Base-by-base conservation (phyloP, 2,329 filamentous ascomycete species). In the Purpureocillium takamizusanense region DNA sequence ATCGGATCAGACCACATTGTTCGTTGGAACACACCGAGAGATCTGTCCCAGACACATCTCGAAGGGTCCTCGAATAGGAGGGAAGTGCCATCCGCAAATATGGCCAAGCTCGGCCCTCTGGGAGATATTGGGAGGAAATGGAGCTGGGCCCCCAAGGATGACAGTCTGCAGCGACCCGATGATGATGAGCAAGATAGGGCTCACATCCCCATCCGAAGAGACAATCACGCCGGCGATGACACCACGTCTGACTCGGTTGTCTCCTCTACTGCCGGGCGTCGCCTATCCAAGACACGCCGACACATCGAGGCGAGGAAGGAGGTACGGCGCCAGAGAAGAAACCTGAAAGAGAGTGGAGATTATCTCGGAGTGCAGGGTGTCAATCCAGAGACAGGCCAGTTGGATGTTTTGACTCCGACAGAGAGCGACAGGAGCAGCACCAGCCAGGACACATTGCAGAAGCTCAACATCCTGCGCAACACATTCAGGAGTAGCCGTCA, bases 321-420 rank as follows among this genome's bases (percentile, higher is more conserved):
- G 33, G 43, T 52, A 29, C 54, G 59, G 3, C 46, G 48, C 7
- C 56, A 62, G 28, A 64, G 73, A 6, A 62, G 62, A 33, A 64
- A 52, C 31, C 59, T 77, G 38, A 72, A 69, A 43, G 64, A 69
- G 38, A 75, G 70, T 38, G 72, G 73, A 4, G 75, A 80, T 50
- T 79, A 68, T 48, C 63, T 79, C 0, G 74, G 74, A 2, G 70
- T 78, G 2, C 72, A 76, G 41, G 75, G 75, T 4, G 61, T 72
- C 38, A 78, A 79, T 47, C 75, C 75, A 0, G 57, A 64, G 31
- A 78, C 76, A 1, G 72, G 76, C 5, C 59, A 68, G 43, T 65
- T 69, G 35, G 68, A 76, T 41, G 53, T 70, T 12, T 56, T 74
- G 29, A 73, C 69, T 4, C 67, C 69, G 7, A 69, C 69, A 3